phyloP scores from a whole-genome alignment of 148 eudicot genomes.

The Cornus controversa region DNA sequence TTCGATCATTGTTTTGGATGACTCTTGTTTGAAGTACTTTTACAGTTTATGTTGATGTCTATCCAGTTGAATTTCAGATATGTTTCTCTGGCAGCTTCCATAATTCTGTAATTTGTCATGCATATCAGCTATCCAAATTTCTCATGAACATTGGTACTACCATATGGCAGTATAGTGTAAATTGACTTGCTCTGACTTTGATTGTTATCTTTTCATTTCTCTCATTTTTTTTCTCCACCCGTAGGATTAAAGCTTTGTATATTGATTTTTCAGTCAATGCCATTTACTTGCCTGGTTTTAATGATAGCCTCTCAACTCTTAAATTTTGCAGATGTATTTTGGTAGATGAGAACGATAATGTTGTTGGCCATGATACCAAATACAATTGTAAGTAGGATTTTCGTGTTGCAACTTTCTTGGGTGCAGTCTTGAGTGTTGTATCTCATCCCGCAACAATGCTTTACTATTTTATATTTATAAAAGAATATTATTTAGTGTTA shows the following conservation, averaged over 20 bases:
- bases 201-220: background rate
- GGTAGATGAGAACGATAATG: conserved; percentile 88
- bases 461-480: background rate
- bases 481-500: too few relatives aligned
- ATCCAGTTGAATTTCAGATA: background rate
- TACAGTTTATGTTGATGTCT: background rate
- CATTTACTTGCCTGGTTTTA: background rate
- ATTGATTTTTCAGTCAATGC: background rate
- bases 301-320: background rate
- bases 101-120: background rate
- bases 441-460: too few relatives aligned
- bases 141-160: background rate
- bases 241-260: background rate
- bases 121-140: background rate
- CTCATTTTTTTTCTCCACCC: background rate
- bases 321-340: conserved; percentile 75
- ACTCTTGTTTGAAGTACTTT: background rate
- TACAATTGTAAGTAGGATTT: conserved; percentile 77
- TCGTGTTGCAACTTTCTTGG: background rate
- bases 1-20: background rate
- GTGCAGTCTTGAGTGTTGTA: background rate
- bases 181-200: background rate
- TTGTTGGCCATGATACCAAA: conserved; percentile 90
- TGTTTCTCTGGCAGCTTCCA: background rate
- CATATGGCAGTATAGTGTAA: background rate